These are phyloP conservation scores for Puccinia triticina DNA, from an alignment of 1,284 basidiomycete genomes.

Conservation along the genomic window DNA sequence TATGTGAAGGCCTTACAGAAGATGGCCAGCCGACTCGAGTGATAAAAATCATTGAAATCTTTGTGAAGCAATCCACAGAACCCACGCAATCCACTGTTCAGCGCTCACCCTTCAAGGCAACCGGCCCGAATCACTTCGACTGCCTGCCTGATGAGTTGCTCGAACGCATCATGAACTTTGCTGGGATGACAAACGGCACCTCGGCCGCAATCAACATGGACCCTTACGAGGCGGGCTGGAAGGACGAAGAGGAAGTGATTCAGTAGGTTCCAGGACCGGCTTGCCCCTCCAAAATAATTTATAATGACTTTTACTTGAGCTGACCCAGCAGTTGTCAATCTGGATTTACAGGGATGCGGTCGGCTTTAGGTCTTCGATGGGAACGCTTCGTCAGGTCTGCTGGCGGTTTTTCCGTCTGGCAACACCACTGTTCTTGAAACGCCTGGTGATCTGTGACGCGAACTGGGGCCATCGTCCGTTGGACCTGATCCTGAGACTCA, in stretches of 20 bases:
- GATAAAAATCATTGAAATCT: background rate
- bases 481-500: slow-evolving; percentile 5
- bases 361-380: background rate
- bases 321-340: background rate
- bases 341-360: background rate
- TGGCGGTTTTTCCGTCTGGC: slow-evolving; percentile 31
- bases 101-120: background rate
- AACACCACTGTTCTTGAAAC: slow-evolving; percentile 27
- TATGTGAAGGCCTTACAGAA: background rate
- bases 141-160: slow-evolving; percentile 26
- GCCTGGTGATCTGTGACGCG: slow-evolving; percentile 25
- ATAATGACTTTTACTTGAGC: background rate
- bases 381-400: slow-evolving; percentile 15
- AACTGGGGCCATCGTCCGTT: background rate
- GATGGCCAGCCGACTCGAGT: background rate
- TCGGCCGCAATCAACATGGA: slow-evolving; percentile 1
- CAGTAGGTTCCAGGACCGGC: slow-evolving; percentile 1
- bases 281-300: background rate
- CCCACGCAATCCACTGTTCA: background rate
- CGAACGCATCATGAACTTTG: slow-evolving; percentile 23
- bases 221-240: slow-evolving; percentile 30
- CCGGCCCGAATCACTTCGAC: slow-evolving; percentile 11
- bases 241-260: slow-evolving; percentile 27
- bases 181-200: background rate
- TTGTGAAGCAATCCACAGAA: background rate